Conservation (phyloP, 768 basidiomycete genomes). For the Tephrocybe sp. region DNA sequence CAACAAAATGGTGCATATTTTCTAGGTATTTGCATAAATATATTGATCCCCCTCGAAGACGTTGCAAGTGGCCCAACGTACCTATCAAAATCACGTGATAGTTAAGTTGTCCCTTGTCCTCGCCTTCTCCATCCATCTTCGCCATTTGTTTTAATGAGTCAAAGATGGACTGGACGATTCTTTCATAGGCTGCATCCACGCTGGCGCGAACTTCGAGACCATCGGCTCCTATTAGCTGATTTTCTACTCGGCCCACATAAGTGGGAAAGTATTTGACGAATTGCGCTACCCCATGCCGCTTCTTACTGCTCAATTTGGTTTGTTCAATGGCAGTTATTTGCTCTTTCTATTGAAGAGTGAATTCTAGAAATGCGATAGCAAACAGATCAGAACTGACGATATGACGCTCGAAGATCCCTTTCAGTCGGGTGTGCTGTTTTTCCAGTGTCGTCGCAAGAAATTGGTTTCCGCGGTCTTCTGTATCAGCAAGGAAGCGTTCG, state of each 20-base stretch:
- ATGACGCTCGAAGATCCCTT: conserved; percentile 74
- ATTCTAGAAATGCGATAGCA: background rate
- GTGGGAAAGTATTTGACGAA: conserved; percentile 93
- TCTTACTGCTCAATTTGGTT: conserved; percentile 89
- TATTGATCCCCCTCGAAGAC: background rate
- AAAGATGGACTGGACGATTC: conserved; percentile 87
- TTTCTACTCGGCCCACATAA: conserved; percentile 82
- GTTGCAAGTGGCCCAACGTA: conserved; percentile 39
- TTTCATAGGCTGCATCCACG: conserved; percentile 84
- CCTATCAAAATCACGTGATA: conserved; percentile 95
- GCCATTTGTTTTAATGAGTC: conserved; percentile 94
- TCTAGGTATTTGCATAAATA: conserved; percentile 45
- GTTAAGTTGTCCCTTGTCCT: conserved; percentile 96
- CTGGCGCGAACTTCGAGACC: conserved; percentile 70
- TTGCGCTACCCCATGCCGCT: conserved; percentile 86
- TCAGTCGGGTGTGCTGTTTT: conserved; percentile 78
- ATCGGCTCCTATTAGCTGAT: conserved; percentile 76
- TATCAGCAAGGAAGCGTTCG: conserved; percentile 74
- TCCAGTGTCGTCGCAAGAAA: conserved; percentile 73
- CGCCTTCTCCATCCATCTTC: conserved; percentile 88
- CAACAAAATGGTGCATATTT: conserved; percentile 94
- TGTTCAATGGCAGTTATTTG: conserved; percentile 87
- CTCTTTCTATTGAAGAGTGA: conserved; percentile 52
- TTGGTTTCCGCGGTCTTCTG: conserved; percentile 74
- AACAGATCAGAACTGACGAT: conserved; percentile 44